phyloP scores from a whole-genome alignment of 148 eudicot species.

The Rhododendron ovatum region DNA sequence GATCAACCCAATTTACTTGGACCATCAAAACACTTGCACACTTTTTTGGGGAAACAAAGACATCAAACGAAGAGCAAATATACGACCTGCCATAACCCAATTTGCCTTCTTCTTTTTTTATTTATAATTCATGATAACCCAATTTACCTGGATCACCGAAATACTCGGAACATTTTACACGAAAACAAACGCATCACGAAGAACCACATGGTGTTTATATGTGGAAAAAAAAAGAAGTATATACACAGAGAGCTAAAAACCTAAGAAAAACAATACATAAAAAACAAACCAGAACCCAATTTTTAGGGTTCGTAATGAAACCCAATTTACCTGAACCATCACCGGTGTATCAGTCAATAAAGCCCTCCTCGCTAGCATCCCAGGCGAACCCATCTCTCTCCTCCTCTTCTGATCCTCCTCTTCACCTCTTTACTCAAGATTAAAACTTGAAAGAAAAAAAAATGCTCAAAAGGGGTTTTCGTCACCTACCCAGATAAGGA shows the following conservation, averaged over 20 bases:
- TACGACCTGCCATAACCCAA: neutral
- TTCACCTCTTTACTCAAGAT: neutral
- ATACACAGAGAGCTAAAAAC: constrained; percentile 4
- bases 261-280: neutral
- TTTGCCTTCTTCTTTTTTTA: neutral
- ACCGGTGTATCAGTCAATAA: constrained; percentile 45
- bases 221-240: neutral
- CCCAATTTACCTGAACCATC: constrained; percentile 46
- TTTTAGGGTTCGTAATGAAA: constrained; percentile 6
- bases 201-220: neutral
- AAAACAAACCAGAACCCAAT: constrained; percentile 7
- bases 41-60: neutral
- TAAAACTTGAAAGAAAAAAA: too few relatives aligned
- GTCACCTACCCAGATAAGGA: constrained; percentile 7
- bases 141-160: neutral
- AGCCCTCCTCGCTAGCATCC: constrained; percentile 53
- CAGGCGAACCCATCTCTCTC: constrained; percentile 45
- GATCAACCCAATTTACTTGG: neutral
- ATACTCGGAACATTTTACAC: neutral
- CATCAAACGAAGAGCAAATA: neutral
- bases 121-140: neutral
- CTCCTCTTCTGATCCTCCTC: neutral
- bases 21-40: neutral
- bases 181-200: neutral
- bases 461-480: constrained; percentile 3